Percentiles rank a stretch among this genome's conserved stretches.
Evolutionary conservation across 208 protist genomes (phyloP).

Genomic region (Trypanosomatidae sp.): DNA sequence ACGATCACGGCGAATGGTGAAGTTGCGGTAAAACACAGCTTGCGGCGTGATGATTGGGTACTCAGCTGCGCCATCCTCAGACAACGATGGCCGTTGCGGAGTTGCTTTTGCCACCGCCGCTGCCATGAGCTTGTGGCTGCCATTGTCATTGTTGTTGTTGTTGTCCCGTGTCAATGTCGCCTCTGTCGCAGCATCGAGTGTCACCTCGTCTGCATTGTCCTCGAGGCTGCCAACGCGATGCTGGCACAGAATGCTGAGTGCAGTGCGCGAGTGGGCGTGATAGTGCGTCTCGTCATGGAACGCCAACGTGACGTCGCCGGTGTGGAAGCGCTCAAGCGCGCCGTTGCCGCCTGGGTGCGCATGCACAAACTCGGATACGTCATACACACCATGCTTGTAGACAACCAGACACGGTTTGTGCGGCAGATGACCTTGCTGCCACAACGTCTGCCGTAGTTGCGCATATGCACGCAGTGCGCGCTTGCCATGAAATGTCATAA

Average conservation of each 20-base stretch:
- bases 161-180: constrained; percentile 6
- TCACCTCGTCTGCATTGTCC: constrained; percentile 4
- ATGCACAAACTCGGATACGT: constrained; percentile 60
- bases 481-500: neutral
- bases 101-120: too few relatives aligned
- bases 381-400: constrained; percentile 56
- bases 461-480: neutral
- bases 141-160: too few relatives aligned
- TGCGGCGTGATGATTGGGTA: constrained; percentile 27
- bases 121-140: too few relatives aligned
- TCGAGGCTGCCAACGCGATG: constrained; percentile 18
- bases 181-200: neutral
- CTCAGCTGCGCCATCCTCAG: too few relatives aligned
- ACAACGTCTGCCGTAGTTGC: neutral
- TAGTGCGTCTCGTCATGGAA: constrained; percentile 40
- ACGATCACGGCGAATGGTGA: constrained; percentile 17
- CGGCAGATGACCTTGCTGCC: neutral
- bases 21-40: constrained; percentile 34
- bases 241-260: constrained; percentile 34
- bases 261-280: constrained; percentile 22
- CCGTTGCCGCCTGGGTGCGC: constrained; percentile 54
- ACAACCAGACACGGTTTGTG: constrained; percentile 13
- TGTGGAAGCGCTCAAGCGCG: constrained; percentile 32
- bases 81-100: too few relatives aligned
- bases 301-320: constrained; percentile 19